Evolutionary conservation across 1,139 yeast genomes (phyloP), one percentile per base, ranked within the genome.

Genomic region (Yamadazyma diospyri): DNA sequence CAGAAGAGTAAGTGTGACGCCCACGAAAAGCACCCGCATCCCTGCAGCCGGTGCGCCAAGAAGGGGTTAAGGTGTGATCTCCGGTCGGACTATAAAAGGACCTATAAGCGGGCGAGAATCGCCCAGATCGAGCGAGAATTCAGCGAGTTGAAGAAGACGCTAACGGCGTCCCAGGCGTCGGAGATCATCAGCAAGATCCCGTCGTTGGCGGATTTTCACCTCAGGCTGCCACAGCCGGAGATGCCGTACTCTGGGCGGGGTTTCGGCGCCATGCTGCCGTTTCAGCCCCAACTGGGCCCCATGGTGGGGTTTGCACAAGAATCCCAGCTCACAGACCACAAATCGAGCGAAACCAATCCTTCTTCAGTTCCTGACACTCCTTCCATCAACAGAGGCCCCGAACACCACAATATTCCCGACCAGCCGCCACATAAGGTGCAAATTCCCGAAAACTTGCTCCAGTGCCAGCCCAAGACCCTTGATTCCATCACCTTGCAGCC

Each of bases 1-100:
- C 98, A 92, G 54, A 92, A 92, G 59, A 57, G 92, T 16, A 76
- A 81, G 44, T 92, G 97, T 59, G 94, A 87, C 55, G 95, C 96
- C 7, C 78, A 73, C 41, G 88, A 82, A 40, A 70, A 66, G 35
- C 76, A 78, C 27, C 95, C 96, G 0, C 65, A 67, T n/a, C 84
- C 96, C 1, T 92, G 98, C 50, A 65, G 89, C 0, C 64, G 96
- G 41, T 92, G 97, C 54, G 51, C 61, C 10, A 84, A 83, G 53
- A 78, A 85, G 48, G 74, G 76, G 6, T 65, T 83, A 5, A 65
- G 67, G 13, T 92, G 98, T 55, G 73, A 81, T 24, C 59, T 89
- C 33, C 80, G 85, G 47, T 72, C 85, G 8, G 94, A 81, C 46
- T 92, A 85, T 55, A 86, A 88, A 54, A 68, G 98, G 45, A 87